Evolutionary conservation across 352 stramenopile genomes (phyloP).

Genomic region (Globisporangium middletonii): DNA sequence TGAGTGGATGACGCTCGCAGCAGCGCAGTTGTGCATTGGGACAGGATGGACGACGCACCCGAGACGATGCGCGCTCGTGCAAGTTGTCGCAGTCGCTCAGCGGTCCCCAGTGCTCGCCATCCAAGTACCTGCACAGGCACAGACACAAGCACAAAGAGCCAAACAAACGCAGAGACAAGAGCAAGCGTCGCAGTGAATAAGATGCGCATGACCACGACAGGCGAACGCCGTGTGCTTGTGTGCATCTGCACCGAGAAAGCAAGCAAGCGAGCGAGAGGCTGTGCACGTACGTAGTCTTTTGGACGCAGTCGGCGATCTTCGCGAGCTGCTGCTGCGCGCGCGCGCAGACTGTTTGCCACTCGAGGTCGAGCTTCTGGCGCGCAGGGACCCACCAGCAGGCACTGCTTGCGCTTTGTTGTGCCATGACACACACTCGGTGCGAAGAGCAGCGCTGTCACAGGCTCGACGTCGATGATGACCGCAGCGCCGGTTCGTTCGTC

Average conservation of each 20-base stretch:
- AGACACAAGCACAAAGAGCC: too few relatives aligned
- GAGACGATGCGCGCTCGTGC: conserved; percentile 36
- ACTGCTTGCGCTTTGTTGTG: conserved; percentile 2
- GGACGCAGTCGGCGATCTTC: conserved; percentile 61
- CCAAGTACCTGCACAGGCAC: conserved; percentile 38
- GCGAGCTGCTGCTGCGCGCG: conserved; percentile 54
- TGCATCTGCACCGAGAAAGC: too few relatives aligned
- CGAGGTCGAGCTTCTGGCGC: conserved; percentile 55
- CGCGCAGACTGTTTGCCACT: conserved; percentile 47
- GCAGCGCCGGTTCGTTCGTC: neutral
- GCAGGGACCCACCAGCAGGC: conserved; percentile 63
- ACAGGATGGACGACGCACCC: conserved; percentile 31
- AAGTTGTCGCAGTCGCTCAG: conserved; percentile 41
- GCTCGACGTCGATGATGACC: too few relatives aligned
- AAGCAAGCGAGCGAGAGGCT: neutral
- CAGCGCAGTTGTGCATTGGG: neutral
- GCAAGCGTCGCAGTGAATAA: neutral
- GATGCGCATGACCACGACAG: too few relatives aligned
- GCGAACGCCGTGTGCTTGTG: too few relatives aligned
- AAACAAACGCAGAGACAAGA: neutral
- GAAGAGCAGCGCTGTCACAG: too few relatives aligned
- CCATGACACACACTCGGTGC: neutral
- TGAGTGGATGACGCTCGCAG: neutral
- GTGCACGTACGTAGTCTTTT: conserved; percentile 64
- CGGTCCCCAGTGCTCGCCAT: conserved; percentile 55